phyloP scores from a whole-genome alignment of 169 alveolate species.

The Plasmodium ovale region DNA sequence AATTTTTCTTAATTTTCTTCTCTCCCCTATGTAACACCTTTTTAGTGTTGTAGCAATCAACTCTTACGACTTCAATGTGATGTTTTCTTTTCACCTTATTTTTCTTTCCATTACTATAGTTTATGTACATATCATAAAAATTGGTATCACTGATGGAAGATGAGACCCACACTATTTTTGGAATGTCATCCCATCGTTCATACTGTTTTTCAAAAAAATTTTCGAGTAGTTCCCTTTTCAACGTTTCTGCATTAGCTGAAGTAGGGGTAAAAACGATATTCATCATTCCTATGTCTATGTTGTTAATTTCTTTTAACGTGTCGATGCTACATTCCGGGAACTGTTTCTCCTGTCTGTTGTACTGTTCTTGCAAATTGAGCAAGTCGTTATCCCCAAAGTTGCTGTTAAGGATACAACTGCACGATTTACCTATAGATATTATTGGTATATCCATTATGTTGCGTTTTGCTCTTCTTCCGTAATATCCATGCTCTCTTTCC shows the following conservation, averaged over 20 bases:
- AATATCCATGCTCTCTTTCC: neutral
- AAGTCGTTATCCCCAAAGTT: constrained; percentile 7
- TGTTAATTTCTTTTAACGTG: constrained; percentile 23
- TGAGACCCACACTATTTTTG: constrained; percentile 18
- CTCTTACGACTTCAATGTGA: neutral
- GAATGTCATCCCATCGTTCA: neutral
- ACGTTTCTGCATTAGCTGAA: constrained; percentile 24
- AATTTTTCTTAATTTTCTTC: constrained; percentile 1
- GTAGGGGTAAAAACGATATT: constrained; percentile 57
- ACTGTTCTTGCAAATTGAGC: neutral
- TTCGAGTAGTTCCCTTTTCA: constrained; percentile 20
- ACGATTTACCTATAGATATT: constrained; percentile 39
- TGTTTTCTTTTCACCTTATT: neutral
- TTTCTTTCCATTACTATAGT: neutral
- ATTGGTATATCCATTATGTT: neutral
- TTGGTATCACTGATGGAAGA: constrained; percentile 35
- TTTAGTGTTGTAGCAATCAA: constrained; percentile 60
- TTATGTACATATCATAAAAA: neutral
- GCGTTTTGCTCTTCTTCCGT: neutral
- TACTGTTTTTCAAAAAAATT: neutral
- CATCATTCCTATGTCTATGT: constrained; percentile 16
- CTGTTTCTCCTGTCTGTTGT: neutral
- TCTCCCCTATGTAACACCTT: neutral
- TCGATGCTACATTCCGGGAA: too few species aligned
- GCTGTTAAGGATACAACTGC: constrained; percentile 19